Evolutionary conservation across 129 eudicot genomes (phyloP).

Genomic region (Escallonia rubra): DNA sequence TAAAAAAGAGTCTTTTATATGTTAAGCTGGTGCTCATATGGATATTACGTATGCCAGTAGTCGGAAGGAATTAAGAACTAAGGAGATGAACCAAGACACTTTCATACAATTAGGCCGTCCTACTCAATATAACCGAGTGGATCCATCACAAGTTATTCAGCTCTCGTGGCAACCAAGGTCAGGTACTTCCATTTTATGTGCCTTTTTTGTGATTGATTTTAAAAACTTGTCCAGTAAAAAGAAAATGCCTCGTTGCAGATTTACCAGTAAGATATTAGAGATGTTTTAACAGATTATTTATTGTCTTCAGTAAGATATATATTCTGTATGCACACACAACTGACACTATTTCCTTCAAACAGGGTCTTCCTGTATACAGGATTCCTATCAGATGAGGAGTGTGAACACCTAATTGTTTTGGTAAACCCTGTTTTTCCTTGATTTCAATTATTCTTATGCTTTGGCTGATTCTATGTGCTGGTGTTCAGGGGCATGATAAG

Average conservation of each 20-base stretch:
- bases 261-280: neutral
- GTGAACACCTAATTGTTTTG: conserved; percentile 67
- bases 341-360: conserved; percentile 28
- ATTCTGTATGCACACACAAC: conserved; percentile 10
- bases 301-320: neutral
- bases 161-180: conserved; percentile 98
- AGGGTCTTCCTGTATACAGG: conserved; percentile 72
- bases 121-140: conserved; percentile 27
- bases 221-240: no score
- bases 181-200: conserved; percentile 35
- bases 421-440: conserved; percentile 24
- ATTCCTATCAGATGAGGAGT: conserved; percentile 71
- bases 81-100: conserved; percentile 28
- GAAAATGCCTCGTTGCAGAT: neutral
- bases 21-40: conserved; percentile 10
- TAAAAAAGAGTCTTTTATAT: neutral
- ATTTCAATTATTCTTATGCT: conserved; percentile 3
- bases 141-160: conserved; percentile 62
- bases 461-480: conserved; percentile 6
- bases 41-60: conserved; percentile 22
- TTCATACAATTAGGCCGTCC: conserved; percentile 27
- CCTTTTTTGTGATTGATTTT: no score
- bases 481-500: conserved; percentile 38
- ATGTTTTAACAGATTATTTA: neutral
- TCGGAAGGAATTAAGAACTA: conserved; percentile 54